These are phyloP conservation scores for Akanthomyces lecanii DNA, from an alignment of 2,329 filamentous ascomycete species.

Conservation along the genomic window DNA sequence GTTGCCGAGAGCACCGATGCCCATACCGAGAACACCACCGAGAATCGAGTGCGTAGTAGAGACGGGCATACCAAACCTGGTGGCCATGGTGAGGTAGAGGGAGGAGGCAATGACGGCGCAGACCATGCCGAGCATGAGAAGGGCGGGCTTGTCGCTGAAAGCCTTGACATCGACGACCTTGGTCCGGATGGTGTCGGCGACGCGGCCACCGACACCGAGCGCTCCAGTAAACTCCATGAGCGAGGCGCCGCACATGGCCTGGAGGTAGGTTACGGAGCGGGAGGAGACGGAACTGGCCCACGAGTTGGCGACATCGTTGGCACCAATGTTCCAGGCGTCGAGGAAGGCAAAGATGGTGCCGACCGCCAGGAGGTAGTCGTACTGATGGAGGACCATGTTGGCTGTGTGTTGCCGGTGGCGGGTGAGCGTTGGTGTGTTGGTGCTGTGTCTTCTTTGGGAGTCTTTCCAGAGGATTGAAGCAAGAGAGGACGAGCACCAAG, in stretches of 20 bases:
- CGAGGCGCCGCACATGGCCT: constrained; percentile 55
- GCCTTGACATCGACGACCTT: constrained; percentile 49
- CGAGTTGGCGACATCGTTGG: constrained; percentile 69
- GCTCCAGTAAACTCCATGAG: constrained; percentile 61
- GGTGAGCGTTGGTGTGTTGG: background rate
- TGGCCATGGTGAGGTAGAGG: constrained; percentile 53
- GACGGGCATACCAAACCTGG: constrained; percentile 51
- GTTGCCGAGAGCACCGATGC: constrained; percentile 50
- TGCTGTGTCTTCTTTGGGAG: background rate
- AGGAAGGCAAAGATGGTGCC: constrained; percentile 62
- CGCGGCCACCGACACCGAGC: constrained; percentile 56
- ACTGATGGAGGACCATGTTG: constrained; percentile 41
- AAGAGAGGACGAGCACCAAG: background rate
- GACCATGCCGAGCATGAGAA: constrained; percentile 57
- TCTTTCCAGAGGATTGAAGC: background rate
- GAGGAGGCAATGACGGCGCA: constrained; percentile 52
- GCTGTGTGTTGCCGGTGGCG: background rate
- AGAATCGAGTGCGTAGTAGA: constrained; percentile 60
- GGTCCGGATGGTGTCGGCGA: constrained; percentile 58
- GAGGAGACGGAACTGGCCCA: constrained; percentile 73
- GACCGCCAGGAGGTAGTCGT: constrained; percentile 60
- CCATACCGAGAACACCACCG: constrained; percentile 56
- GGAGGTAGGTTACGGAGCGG: constrained; percentile 57
- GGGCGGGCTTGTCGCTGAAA: constrained; percentile 44
- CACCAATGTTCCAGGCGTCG: constrained; percentile 59